A percentile compares a stretch with the other conserved stretches of the same genome.
Evolutionary conservation across 345 rosid genomes (phyloP).

Genomic region (Eucalyptus pumila): DNA sequence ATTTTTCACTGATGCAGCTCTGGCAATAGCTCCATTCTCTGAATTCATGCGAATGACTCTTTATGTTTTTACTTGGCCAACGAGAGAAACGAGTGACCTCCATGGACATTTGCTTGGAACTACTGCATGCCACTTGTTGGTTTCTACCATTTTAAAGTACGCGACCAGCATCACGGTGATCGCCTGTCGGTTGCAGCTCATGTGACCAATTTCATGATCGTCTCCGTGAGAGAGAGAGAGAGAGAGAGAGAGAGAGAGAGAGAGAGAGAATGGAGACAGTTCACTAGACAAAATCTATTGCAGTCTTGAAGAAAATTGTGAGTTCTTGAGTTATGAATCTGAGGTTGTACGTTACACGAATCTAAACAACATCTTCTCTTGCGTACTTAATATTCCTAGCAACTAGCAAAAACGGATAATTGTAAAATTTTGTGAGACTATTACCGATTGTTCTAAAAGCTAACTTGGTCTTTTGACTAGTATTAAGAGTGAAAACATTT

Average conservation of each 20-base stretch:
- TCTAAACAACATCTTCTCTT: background rate
- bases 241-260: no score
- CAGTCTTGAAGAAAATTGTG: background rate
- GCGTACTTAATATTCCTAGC: background rate
- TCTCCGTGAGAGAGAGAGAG: background rate
- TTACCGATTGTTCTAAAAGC: rapidly evolving
- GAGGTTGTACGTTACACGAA: background rate
- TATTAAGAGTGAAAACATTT: no score
- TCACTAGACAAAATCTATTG: background rate
- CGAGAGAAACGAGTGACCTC: background rate
- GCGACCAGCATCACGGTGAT: background rate
- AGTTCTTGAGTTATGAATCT: background rate
- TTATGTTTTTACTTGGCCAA: no score
- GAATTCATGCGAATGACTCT: no score
- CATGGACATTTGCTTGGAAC: background rate
- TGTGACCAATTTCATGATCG: background rate
- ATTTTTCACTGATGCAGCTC: background rate
- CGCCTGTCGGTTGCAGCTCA: background rate
- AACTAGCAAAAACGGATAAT: background rate
- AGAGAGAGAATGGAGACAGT: background rate
- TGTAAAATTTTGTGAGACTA: rapidly evolving
- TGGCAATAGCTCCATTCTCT: background rate
- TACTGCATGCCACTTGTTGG: background rate
- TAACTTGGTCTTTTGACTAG: no score
- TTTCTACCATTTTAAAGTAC: background rate